These are phyloP conservation scores for Gomphus bonarii DNA, from an alignment of 1,284 basidiomycete genomes.

Conservation along the genomic window DNA sequence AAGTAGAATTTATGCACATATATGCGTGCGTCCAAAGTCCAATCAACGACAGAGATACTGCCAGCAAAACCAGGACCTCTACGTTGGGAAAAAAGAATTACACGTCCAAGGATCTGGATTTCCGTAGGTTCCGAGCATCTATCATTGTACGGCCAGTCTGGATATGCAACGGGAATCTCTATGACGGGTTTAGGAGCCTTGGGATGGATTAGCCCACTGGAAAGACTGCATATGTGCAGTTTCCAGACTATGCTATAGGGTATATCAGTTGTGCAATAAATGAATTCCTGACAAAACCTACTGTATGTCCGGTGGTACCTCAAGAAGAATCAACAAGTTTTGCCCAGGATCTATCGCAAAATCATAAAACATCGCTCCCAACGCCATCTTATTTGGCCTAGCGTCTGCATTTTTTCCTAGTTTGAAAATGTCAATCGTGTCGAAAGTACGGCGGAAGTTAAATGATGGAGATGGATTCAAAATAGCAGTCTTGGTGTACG, in stretches of 20 bases:
- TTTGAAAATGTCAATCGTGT: conserved; percentile 6
- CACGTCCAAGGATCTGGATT: conserved; percentile 5
- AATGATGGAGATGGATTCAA: neutral
- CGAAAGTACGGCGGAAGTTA: neutral
- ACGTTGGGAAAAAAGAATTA: conserved; percentile 2
- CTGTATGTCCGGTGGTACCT: neutral
- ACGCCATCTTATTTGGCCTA: neutral
- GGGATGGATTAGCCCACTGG: neutral
- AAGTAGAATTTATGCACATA: neutral
- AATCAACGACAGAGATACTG: conserved; percentile 2
- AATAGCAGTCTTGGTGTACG: neutral
- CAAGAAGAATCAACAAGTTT: conserved; percentile 5
- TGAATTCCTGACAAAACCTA: neutral
- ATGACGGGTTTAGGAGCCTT: neutral
- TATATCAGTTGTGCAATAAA: neutral
- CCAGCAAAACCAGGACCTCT: conserved; percentile 3
- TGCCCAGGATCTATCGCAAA: conserved; percentile 8
- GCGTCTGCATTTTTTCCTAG: neutral
- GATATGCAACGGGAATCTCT: conserved; percentile 1
- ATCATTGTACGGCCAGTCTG: neutral
- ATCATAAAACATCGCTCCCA: neutral
- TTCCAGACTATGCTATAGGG: conserved; percentile 1
- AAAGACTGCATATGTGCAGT: conserved; percentile 1
- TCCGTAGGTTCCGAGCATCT: neutral
- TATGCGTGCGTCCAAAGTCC: neutral